phyloP scores from a whole-genome alignment of 306 rosid genomes.

The Corylus americana region DNA sequence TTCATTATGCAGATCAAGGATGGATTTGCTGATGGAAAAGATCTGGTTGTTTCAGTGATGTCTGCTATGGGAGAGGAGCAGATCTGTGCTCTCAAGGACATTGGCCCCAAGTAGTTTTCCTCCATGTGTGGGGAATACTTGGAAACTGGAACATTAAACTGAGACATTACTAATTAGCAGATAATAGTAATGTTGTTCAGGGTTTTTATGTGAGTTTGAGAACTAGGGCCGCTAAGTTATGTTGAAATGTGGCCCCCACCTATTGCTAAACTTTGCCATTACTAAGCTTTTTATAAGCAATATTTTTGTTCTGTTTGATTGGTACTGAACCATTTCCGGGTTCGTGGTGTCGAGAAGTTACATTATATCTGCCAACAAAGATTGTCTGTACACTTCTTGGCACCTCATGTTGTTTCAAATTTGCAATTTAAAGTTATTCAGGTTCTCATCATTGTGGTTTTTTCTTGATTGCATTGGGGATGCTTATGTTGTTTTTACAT shows the following conservation, averaged over 20 bases:
- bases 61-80: conserved; percentile 99
- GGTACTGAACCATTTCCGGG: conserved; percentile 22
- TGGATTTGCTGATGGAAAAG: conserved; percentile 87
- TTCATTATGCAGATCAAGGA: conserved; percentile 76
- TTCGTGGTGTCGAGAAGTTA: conserved; percentile 34
- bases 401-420: conserved; percentile 10
- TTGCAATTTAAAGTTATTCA: neutral
- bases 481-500: neutral
- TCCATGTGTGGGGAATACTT: conserved; percentile 19
- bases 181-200: conserved; percentile 19
- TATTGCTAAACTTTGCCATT: conserved; percentile 25
- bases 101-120: conserved; percentile 73
- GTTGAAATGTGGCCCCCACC: conserved; percentile 34
- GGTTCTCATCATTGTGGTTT: neutral
- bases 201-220: conserved; percentile 35
- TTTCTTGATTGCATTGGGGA: neutral
- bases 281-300: conserved; percentile 27
- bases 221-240: conserved; percentile 27
- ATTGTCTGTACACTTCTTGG: conserved; percentile 14
- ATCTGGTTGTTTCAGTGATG: conserved; percentile 88
- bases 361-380: conserved; percentile 17
- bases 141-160: conserved; percentile 17
- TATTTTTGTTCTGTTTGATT: conserved; percentile 25
- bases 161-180: neutral
- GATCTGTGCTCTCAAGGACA: conserved; percentile 84